A percentile compares a stretch with the other conserved stretches of the same genome.
Conservation (phyloP, 352 stramenopile genomes). For the Globisporangium camurandrum region DNA sequence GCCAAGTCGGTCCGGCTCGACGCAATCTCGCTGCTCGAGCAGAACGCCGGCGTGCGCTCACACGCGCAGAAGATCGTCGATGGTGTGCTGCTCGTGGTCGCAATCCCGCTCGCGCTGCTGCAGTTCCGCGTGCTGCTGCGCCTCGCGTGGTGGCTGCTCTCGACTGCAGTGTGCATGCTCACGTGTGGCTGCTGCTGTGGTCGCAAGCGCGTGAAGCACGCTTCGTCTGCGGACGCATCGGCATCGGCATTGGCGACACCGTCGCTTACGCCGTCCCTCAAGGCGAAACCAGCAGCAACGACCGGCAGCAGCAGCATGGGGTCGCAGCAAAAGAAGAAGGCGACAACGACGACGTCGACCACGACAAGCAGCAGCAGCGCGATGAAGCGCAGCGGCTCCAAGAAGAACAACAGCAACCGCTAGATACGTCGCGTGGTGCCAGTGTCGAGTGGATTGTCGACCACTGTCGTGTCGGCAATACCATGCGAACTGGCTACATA, state of each 20-base stretch:
- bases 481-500: too few relatives aligned
- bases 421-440: too few relatives aligned
- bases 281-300: too few relatives aligned
- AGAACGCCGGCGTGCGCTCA: slow-evolving; percentile 46
- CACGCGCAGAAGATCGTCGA: slow-evolving; percentile 70
- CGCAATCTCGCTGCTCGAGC: slow-evolving; percentile 44
- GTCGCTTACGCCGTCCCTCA: slow-evolving; percentile 14
- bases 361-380: not conserved
- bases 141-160: slow-evolving; percentile 48
- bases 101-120: slow-evolving; percentile 39
- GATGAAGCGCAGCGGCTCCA: slow-evolving; percentile 6
- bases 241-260: slow-evolving; percentile 2
- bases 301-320: not conserved
- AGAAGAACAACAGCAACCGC: slow-evolving; percentile 9
- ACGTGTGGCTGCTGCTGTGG: slow-evolving; percentile 59
- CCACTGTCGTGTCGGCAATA: too few relatives aligned
- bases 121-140: slow-evolving; percentile 40
- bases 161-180: slow-evolving; percentile 36
- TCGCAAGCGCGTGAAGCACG: slow-evolving; percentile 34
- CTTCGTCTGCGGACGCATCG: slow-evolving; percentile 21
- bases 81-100: slow-evolving; percentile 35
- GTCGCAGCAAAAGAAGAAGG: slow-evolving; percentile 8
- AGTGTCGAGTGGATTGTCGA: too few relatives aligned
- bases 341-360: not conserved
- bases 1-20: slow-evolving; percentile 37